Evolutionary conservation across 495 filamentous ascomycete genomes (phyloP).

Genomic region (Lophiostoma macrostomum): DNA sequence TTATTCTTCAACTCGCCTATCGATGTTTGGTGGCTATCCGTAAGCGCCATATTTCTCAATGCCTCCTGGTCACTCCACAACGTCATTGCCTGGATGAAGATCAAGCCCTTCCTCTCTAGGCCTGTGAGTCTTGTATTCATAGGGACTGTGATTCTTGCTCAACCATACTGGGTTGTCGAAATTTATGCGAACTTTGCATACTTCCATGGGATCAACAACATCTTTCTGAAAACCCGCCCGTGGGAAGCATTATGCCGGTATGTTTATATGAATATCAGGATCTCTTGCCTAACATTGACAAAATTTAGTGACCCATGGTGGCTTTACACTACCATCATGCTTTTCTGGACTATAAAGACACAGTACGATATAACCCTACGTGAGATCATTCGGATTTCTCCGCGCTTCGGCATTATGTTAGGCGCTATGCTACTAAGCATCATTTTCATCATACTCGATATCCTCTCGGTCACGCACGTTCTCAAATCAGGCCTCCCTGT

Average conservation of each 20-base stretch:
- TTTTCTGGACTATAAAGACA: conserved; percentile 55
- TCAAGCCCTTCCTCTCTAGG: conserved; percentile 38
- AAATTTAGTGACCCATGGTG: conserved; percentile 57
- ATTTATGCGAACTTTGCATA: conserved; percentile 44
- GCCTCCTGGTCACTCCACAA: conserved; percentile 42
- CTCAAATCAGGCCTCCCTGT: conserved; percentile 30
- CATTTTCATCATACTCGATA: conserved; percentile 54
- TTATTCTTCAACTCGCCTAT: conserved; percentile 37
- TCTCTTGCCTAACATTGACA: background rate
- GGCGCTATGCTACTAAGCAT: conserved; percentile 54
- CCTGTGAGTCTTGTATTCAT: conserved; percentile 37
- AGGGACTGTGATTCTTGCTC: conserved; percentile 36
- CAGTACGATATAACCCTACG: conserved; percentile 51
- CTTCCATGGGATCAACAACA: conserved; percentile 35
- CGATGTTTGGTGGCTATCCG: conserved; percentile 41
- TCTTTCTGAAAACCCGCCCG: conserved; percentile 52
- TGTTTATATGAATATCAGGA: background rate
- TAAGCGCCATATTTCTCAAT: conserved; percentile 40
- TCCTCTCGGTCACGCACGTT: conserved; percentile 39
- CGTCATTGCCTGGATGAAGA: conserved; percentile 45
- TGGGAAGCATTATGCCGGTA: conserved; percentile 52
- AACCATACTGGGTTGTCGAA: conserved; percentile 43
- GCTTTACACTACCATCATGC: conserved; percentile 51
- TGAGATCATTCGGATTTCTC: conserved; percentile 50
- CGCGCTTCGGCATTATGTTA: conserved; percentile 58